phyloP scores from a whole-genome alignment of 768 basidiomycete genomes.

The Tephrocybe sp. region DNA sequence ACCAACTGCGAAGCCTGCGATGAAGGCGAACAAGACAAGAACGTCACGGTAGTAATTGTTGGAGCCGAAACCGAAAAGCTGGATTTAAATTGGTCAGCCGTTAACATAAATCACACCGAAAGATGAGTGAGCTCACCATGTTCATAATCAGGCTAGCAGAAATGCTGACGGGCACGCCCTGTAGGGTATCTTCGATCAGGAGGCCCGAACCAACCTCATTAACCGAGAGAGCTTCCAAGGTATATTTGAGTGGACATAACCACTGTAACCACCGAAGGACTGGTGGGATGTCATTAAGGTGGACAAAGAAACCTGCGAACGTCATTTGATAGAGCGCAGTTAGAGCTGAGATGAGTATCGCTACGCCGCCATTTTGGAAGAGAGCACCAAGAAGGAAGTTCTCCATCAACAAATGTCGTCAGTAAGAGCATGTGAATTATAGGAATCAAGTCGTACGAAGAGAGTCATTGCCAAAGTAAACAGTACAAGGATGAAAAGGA shows the following conservation, averaged over 20 bases:
- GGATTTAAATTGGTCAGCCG: constrained; percentile 1
- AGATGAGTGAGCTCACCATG: constrained; percentile 44
- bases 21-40: constrained; percentile 82
- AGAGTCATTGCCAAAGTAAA: constrained; percentile 86
- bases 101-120: neutral
- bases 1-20: constrained; percentile 71
- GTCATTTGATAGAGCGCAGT: constrained; percentile 82
- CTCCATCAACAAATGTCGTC: constrained; percentile 31
- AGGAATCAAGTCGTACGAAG: constrained; percentile 55
- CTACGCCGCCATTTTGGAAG: constrained; percentile 86
- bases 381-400: constrained; percentile 88
- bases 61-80: constrained; percentile 85
- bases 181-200: constrained; percentile 74
- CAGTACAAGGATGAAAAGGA: constrained; percentile 83
- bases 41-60: constrained; percentile 90
- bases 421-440: neutral
- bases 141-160: constrained; percentile 87
- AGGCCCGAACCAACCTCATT: constrained; percentile 92
- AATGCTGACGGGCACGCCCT: constrained; percentile 80
- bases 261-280: constrained; percentile 94
- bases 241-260: constrained; percentile 82
- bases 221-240: constrained; percentile 82
- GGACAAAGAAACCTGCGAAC: constrained; percentile 91
- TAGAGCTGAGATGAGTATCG: constrained; percentile 83
- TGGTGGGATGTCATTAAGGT: constrained; percentile 80